A percentile compares a stretch with the other conserved stretches of the same genome.
phyloP scores from a whole-genome alignment of 2,329 filamentous ascomycete species.

The Penicillium sp. region DNA sequence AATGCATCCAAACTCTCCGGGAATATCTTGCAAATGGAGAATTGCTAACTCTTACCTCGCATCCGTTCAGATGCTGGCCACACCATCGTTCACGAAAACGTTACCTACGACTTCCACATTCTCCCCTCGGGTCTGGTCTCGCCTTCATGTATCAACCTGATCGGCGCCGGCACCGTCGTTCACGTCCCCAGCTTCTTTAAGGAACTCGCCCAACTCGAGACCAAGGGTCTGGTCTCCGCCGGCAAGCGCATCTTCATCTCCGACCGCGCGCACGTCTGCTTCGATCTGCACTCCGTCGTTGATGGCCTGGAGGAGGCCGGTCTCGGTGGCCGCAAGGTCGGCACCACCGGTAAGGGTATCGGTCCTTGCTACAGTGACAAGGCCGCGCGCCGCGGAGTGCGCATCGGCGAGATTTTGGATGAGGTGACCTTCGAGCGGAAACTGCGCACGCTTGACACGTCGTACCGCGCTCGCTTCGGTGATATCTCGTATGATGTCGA shows the following conservation, averaged over 20 bases:
- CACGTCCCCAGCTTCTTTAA: conserved; percentile 55
- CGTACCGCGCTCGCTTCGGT: conserved; percentile 63
- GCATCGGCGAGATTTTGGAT: conserved; percentile 62
- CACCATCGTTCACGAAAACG: conserved; percentile 51
- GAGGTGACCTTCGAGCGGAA: conserved; percentile 60
- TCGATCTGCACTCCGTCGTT: conserved; percentile 50
- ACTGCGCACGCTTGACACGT: conserved; percentile 54
- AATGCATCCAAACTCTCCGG: neutral
- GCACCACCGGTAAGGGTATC: conserved; percentile 56
- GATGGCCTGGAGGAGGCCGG: conserved; percentile 52
- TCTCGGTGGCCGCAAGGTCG: conserved; percentile 51
- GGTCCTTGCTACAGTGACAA: conserved; percentile 67
- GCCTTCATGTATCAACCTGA: conserved; percentile 51
- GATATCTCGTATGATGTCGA: conserved; percentile 64
- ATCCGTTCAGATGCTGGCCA: conserved; percentile 47
- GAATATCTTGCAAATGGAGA: too few relatives aligned
- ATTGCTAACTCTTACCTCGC: neutral
- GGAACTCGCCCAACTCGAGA: conserved; percentile 48
- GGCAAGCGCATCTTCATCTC: conserved; percentile 51
- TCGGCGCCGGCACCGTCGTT: conserved; percentile 53
- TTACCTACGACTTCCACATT: conserved; percentile 56
- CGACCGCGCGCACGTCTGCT: conserved; percentile 51
- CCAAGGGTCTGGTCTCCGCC: conserved; percentile 48
- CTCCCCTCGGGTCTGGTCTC: conserved; percentile 52
- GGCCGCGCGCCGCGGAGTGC: conserved; percentile 62